These are phyloP conservation scores for Pseudogymnoascus sp. DNA, from an alignment of 2,329 filamentous ascomycete genomes.

Conservation along the genomic window DNA sequence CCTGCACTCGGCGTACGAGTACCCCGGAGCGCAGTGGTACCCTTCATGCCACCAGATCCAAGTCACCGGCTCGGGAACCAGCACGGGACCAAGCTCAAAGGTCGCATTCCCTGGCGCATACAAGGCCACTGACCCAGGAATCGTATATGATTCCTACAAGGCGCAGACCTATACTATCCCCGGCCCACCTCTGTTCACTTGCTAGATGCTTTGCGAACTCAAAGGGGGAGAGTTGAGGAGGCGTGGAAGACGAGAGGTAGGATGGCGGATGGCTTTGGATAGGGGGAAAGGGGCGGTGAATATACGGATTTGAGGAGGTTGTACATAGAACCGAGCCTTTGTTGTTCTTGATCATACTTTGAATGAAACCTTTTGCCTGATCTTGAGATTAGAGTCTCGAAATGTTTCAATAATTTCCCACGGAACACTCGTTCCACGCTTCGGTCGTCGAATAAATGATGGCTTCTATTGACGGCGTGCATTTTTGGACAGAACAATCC, in stretches of 20 bases:
- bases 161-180: slow-evolving; percentile 38
- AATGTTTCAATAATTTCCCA: background rate
- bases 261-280: background rate
- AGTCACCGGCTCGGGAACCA: slow-evolving; percentile 35
- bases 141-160: slow-evolving; percentile 35
- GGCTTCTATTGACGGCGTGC: background rate
- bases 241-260: background rate
- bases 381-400: background rate
- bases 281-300: background rate
- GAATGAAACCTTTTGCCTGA: background rate
- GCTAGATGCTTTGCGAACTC: slow-evolving; percentile 27
- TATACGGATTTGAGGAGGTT: background rate
- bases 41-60: slow-evolving; percentile 35
- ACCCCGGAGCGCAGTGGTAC: slow-evolving; percentile 28
- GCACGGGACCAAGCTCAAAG: slow-evolving; percentile 19
- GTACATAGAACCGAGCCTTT: background rate
- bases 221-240: background rate
- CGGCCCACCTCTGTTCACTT: slow-evolving; percentile 40
- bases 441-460: background rate
- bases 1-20: slow-evolving; percentile 38
- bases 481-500: background rate
- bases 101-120: slow-evolving; percentile 40
- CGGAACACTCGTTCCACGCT: background rate
- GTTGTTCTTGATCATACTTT: background rate
- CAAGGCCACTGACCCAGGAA: slow-evolving; percentile 36